Evolutionary conservation across 2,329 filamentous ascomycete genomes (phyloP).

Genomic region (Lizonia empirigonia): DNA sequence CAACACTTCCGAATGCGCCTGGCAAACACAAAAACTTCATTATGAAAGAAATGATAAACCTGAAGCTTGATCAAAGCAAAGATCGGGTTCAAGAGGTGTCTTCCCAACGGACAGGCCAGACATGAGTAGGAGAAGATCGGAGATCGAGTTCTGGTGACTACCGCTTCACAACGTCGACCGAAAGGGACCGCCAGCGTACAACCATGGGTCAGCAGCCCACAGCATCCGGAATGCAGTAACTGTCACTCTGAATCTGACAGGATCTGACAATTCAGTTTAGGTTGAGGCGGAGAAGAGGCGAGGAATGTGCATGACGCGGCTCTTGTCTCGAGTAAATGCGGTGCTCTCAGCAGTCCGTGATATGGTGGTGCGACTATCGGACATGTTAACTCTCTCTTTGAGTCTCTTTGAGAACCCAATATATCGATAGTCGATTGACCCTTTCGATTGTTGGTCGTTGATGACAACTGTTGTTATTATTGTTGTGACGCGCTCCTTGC

Average conservation of each 20-base stretch:
- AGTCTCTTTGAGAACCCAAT: too few species aligned
- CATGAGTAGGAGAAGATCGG: neutral
- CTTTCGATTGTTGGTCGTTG: neutral
- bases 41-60: neutral
- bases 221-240: neutral
- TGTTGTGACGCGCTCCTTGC: neutral
- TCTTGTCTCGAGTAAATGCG: neutral
- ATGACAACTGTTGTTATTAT: neutral
- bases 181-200: neutral
- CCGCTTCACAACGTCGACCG: neutral
- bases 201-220: neutral
- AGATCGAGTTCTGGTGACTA: neutral
- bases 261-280: neutral
- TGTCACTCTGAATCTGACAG: neutral
- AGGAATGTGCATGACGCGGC: conserved; percentile 3
- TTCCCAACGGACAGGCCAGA: neutral
- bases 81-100: neutral
- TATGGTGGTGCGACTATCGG: too few species aligned
- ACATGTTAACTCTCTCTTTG: too few species aligned
- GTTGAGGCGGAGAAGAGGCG: neutral
- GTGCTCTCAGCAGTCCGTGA: neutral
- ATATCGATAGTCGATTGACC: too few species aligned
- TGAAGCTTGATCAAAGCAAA: neutral
- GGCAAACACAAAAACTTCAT: conserved; percentile 34
- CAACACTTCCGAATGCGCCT: conserved; percentile 34